Evolutionary conservation across 2,329 filamentous ascomycete genomes (phyloP), one percentile per base, ranked within the genome.

Genomic region (Fusarium albosuccineum): DNA sequence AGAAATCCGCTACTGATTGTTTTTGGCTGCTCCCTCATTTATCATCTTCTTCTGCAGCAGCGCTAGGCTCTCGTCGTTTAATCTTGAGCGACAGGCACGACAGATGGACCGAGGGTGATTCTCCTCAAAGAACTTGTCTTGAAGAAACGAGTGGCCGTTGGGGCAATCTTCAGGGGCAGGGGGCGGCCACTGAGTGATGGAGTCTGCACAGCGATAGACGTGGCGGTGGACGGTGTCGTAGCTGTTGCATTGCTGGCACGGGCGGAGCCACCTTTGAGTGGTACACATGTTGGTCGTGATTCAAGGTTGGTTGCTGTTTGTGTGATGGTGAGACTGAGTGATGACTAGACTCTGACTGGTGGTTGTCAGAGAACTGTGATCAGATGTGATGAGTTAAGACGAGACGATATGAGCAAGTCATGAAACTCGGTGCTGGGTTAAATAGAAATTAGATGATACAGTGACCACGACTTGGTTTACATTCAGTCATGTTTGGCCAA

Each of bases 221-320:
- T 14, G 11, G 22, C 53, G 46, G 14, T 58, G 14, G 17, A 66
- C 26, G n/a, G 10, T 26, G 9, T 66, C 33, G 7, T 33, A 6
- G 3, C n/a, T 8, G 1, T 49, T 42, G 39, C 63, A 66, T 27
- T 22, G 9, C 17, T 37, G 17, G 46, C 63, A 66, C 11, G 48
- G 34, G 11, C 63, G 63, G 6, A 56, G 26, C 51, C 57, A 66
- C 22, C 49, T 53, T 13, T 34, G 44, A 41, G 33, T 11, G 11
- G 17, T 22, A 11, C 33, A 50, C 63, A 66, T 66, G 14, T 9
- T 50, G 41, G 14, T 26, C 29, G 9, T 46, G 22, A 5, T 22
- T 9, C 11, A 17, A 4, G 17, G 11, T 41, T 22, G 27, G 13
- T 8, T 22, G 14, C 33, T 14, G n/a, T 53, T 8, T 7, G 10